A percentile compares a stretch with the other conserved stretches of the same genome.
Evolutionary conservation across 1,139 yeast species (phyloP).

Genomic region (Pichia sp.): DNA sequence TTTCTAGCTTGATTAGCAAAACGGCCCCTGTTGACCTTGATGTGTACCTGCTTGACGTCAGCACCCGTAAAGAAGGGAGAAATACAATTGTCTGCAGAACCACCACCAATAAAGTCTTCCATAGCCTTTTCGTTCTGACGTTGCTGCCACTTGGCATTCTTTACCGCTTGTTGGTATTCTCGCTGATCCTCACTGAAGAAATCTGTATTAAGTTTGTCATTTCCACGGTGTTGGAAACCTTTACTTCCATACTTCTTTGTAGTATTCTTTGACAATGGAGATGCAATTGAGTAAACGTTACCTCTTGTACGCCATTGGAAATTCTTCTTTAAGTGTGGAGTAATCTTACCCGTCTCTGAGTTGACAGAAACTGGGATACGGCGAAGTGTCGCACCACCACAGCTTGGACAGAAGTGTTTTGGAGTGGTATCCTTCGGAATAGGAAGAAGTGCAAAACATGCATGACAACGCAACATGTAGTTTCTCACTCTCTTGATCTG

Average conservation of each 20-base stretch:
- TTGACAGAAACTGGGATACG: slow-evolving; percentile 89
- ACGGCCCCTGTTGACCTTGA: slow-evolving; percentile 77
- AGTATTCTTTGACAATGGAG: slow-evolving; percentile 64
- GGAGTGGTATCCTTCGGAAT: slow-evolving; percentile 70
- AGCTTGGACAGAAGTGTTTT: slow-evolving; percentile 88
- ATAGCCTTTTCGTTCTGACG: slow-evolving; percentile 78
- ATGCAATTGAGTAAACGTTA: slow-evolving; percentile 66
- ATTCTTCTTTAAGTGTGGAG: slow-evolving; percentile 86
- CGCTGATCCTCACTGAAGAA: slow-evolving; percentile 88
- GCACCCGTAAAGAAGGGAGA: slow-evolving; percentile 74
- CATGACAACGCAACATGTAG: slow-evolving; percentile 95
- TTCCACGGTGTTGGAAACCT: slow-evolving; percentile 53
- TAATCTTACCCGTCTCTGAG: slow-evolving; percentile 68
- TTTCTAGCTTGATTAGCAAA: slow-evolving; percentile 59
- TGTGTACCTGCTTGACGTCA: slow-evolving; percentile 56
- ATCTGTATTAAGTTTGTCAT: slow-evolving; percentile 45
- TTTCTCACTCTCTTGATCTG: slow-evolving; percentile 81
- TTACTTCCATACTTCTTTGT: slow-evolving; percentile 59
- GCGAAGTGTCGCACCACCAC: slow-evolving; percentile 88
- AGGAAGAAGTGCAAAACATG: slow-evolving; percentile 80
- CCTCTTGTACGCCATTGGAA: slow-evolving; percentile 96
- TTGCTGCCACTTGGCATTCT: slow-evolving; percentile 83
- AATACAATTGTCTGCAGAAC: slow-evolving; percentile 82
- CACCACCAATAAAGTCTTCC: slow-evolving; percentile 90
- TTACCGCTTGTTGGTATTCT: slow-evolving; percentile 82